Base-by-base conservation (phyloP, 306 rosid species). In the Malus sylvestris region DNA sequence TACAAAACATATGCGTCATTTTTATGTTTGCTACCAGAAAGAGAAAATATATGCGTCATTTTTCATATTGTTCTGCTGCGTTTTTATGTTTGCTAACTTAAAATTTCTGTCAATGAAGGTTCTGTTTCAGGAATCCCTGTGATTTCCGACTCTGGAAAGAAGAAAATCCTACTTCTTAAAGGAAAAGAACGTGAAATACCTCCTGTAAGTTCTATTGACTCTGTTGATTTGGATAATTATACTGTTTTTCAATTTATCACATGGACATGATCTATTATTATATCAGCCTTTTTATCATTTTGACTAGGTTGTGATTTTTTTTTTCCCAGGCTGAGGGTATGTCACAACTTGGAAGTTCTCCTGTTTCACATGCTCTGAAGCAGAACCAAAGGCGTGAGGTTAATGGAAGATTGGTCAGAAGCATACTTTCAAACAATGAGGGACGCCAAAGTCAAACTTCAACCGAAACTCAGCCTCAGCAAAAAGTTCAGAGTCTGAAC, bases 61-160 rank as follows among this genome's bases (percentile, higher is more conserved):
- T 44, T 15, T 29, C 10, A 16, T 62, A 27, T 12, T 19, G 74
- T 74, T 32, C 25, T 76, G n/a, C 59, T 76, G 29, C 19, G 25
- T 18, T 68, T 46, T 44, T 68, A 44, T 55, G 29, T 79, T 61
- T 83, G 84, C 74, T 81, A 70, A 62, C 33, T 71, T 80, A 45
- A 76, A 84, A 83, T 83, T 75, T 87, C 45, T 64, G 84, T 86
- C 68, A 64, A 85, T 84, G 98, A 88, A 85, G 91, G 89, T 80
- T 75, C 92, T 73, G 72, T 89, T 81, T 88, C 96, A 27, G 89
- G 87, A 78, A 80, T 89, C 57, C 88, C 91, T 55, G 80, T 88
- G 79, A 83, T 89, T 81, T 83, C 90, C 46, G 97, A 86, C 77
- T 82, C 92, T 55, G 97, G 96, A 80, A 95, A 89, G 91, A 92